phyloP scores from a whole-genome alignment of 305 asterid genomes.

The Fraxinus velutina region DNA sequence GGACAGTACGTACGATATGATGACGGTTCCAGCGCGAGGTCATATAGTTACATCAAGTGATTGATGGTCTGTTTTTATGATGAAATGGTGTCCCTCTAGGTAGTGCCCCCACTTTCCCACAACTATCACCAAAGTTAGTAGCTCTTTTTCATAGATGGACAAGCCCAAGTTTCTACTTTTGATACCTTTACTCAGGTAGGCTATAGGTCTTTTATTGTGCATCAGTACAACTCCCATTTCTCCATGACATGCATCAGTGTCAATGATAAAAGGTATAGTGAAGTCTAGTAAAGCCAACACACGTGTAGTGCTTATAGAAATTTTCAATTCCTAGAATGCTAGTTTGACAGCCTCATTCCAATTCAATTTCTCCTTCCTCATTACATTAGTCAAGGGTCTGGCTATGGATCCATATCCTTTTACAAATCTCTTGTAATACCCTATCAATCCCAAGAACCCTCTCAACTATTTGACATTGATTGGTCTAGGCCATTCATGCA shows the following conservation, averaged over 20 bases:
- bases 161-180: neutral
- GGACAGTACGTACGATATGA: no score
- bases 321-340: neutral
- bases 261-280: neutral
- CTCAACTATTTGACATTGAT: neutral
- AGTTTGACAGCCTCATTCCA: neutral
- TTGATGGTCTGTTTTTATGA: neutral
- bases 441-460: neutral
- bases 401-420: neutral
- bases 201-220: no score
- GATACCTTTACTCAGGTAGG: neutral
- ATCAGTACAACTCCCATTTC: neutral
- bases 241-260: neutral
- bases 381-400: neutral
- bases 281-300: neutral
- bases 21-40: no score
- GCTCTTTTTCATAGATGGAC: neutral
- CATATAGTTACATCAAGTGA: neutral
- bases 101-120: neutral
- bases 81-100: neutral
- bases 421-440: neutral
- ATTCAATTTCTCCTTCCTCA: neutral
- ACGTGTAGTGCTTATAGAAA: neutral
- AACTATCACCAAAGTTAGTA: neutral
- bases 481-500: neutral